Base-by-base conservation (phyloP, 2,329 filamentous ascomycete species). In the Septoria petroselini region DNA sequence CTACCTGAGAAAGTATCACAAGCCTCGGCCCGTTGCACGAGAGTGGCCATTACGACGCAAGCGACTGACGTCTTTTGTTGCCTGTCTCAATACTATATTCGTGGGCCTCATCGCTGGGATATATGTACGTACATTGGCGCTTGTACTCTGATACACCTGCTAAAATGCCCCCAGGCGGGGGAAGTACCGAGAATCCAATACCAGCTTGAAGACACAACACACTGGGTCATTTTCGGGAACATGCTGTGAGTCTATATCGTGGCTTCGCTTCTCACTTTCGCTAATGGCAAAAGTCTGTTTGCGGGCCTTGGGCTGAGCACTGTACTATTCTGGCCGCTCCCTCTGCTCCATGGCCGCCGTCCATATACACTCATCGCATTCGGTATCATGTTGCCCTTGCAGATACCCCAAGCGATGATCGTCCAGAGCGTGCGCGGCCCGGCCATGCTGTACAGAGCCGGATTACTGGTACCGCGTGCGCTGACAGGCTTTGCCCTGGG, bases 101-200 rank as follows among this genome's bases (percentile, higher is more conserved):
- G 75, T 90, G 38, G 86, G 86, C 0, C 71, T 86, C 19, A 73
- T 89, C 17, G 72, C 88, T 50, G 86, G 87, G 1, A 85, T 90
- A 17, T 91, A 90, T 64, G 73, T 71, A 53, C 62, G 15, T 18
- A 7, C 1, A 7, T 4, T 30, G 7, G 12, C 12, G 4, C 7
- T n/a, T 6, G 11, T 23, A 8, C 4, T 18, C 14, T 27, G 43
- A 3, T 7, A 31, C 39, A 44, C 41, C 39, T 42, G 17, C 30
- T 53, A 17, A 48, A 8, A 3, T 12, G 7, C 41, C 25, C 9
- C 18, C 27, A 73, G 72, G 83, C 85, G 47, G 87, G 86, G 2
- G 78, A 89, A 58, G 85, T 89, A 1, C 85, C 86, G n/a, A 80
- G 82, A 3, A 87, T 91, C 19, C 86, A 90, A 63, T 89, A 89